Evolutionary conservation across 768 basidiomycete genomes (phyloP), one percentile per base, ranked within the genome.

Genomic region (Podaxis sp.): DNA sequence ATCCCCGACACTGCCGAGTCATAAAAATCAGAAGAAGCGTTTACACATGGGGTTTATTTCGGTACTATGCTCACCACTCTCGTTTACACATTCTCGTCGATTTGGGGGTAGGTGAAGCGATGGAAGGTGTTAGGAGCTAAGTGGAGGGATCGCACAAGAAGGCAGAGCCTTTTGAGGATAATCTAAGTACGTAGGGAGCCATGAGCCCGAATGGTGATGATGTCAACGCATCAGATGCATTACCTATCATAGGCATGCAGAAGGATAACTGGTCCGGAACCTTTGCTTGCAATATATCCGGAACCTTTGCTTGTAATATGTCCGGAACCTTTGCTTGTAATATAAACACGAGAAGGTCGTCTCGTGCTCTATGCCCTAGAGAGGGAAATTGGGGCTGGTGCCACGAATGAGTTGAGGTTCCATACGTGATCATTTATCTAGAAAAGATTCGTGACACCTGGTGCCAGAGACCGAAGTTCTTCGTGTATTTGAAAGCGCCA

Each of bases 71-170:
- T 48, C 52, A 55, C 59, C 59, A 61, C 79, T 86, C 85, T 67
- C 80, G 78, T 69, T 73, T 74, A 62, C 85, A 87, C 85, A 87
- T 87, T 25, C n/a, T 63, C 27, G 55, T 38, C 25, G n/a, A 3
- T 14, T 54, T 21, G 2, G 18, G 16, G 1, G 36, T 25, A 23
- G 46, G 23, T 48, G 23, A 48, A 11, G 5, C 11, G 16, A 23
- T 23, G 52, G 10, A 21, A 38, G 28, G 50, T 13, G 6, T 11
- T 16, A 18, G 50, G 25, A 7, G 28, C 4, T 1, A 32, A 51
- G 50, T n/a, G 50, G 32, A 52, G 9, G 28, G 32, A 52, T 52
- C 7, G 50, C n/a, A 16, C 50, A n/a, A 21, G 52, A 54, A 53
- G 40, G n/a, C n/a, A 54, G 52, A 36, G 9, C 37, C 52, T 37